Conservation (phyloP, 2,329 filamentous ascomycete species). For the Ceratocystiopsis minuta region DNA sequence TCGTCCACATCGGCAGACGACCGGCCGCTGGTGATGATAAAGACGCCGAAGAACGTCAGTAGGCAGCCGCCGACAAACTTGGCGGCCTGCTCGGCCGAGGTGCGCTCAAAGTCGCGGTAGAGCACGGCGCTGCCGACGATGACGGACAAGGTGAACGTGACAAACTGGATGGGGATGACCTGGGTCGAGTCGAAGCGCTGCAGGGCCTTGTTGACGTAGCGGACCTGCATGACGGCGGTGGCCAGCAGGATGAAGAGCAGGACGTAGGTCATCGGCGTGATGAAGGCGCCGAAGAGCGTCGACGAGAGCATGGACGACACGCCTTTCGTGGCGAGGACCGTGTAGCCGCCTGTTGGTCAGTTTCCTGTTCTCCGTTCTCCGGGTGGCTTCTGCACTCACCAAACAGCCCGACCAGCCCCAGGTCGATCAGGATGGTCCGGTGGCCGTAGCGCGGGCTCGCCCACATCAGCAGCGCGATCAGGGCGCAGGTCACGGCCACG, state of each 20-base stretch:
- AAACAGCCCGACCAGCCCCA: slow-evolving; percentile 84
- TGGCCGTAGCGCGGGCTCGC: slow-evolving; percentile 70
- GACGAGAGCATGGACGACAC: slow-evolving; percentile 89
- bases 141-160: slow-evolving; percentile 87
- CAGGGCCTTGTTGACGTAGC: slow-evolving; percentile 75
- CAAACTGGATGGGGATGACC: slow-evolving; percentile 95
- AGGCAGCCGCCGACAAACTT: slow-evolving; percentile 86
- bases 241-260: slow-evolving; percentile 61
- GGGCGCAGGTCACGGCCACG: slow-evolving; percentile 50
- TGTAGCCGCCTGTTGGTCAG: too few relatives aligned
- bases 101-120: slow-evolving; percentile 86
- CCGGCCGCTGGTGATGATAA: slow-evolving; percentile 81
- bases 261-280: slow-evolving; percentile 80
- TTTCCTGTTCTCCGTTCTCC: too few relatives aligned
- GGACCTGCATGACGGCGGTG: slow-evolving; percentile 91
- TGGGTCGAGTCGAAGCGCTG: slow-evolving; percentile 94
- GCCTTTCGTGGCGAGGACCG: slow-evolving; percentile 89
- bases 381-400: too few relatives aligned
- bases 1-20: slow-evolving; percentile 38
- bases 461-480: slow-evolving; percentile 67
- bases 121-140: slow-evolving; percentile 86
- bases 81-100: slow-evolving; percentile 49
- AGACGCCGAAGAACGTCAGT: slow-evolving; percentile 91
- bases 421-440: slow-evolving; percentile 73
- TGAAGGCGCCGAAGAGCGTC: slow-evolving; percentile 72